Evolutionary conservation across 768 basidiomycete genomes (phyloP), one percentile per base, ranked within the genome.

Genomic region (Rhizopogon roseolus): DNA sequence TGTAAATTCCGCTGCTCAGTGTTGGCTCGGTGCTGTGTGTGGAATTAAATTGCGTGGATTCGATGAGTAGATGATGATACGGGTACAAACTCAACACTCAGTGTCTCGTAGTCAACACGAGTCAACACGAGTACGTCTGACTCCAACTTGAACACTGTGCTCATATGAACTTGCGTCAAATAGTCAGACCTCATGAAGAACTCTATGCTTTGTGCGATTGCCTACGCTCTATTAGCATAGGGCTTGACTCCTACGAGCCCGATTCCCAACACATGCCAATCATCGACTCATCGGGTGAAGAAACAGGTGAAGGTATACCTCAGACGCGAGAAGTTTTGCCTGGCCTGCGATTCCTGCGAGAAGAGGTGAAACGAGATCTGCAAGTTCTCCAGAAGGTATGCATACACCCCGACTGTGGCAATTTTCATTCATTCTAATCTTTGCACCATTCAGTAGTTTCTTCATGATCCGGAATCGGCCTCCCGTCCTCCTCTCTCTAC

Each of bases 401-500:
- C 19, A 34, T 25, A 14, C 28, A 19, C 40, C 14, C 10, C 5
- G 39, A 34, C 11, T 34, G 27, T 45, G 41, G 38, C 2, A 6
- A 17, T 6, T 13, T 25, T 46, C 28, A 22, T 38, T 22, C 46
- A 50, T 53, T 57, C 34, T 54, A 43, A 54, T 44, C 45, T 37
- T 56, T 54, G 41, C 39, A 19, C 57, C 52, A 41, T 71, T 57
- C 63, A 85, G 83, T 86, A 88, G 85, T 84, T 84, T 63, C 76
- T 86, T 50, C 71, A 76, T 52, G 69, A 51, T 13, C 29, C 80
- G 6, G 55, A 71, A 27, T 76, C 72, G 39, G 71, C 62, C 14
- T 64, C 72, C n/a, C 67, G 77, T 1, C 79, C 82, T 1, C 64
- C 81, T 4, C 71, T 81, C 19, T 86, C 86, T 0, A 90, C 85